These are phyloP conservation scores for Xylaria sp. DNA, from an alignment of 2,329 filamentous ascomycete species.

Conservation along the genomic window DNA sequence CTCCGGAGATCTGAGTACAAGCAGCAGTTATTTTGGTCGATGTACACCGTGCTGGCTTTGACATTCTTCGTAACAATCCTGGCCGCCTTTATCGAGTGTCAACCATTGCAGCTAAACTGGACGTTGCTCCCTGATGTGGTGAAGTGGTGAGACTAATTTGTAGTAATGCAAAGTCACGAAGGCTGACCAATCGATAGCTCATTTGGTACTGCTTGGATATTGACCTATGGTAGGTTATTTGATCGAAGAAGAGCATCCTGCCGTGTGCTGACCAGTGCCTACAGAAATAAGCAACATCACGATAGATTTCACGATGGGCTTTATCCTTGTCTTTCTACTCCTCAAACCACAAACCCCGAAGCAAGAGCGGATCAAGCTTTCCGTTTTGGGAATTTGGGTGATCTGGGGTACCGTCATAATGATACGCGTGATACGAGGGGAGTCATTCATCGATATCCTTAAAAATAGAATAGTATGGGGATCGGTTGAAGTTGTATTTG, in stretches of 20 bases:
- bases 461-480: conserved; percentile 32
- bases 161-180: not conserved
- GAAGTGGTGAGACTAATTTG: conserved; percentile 10
- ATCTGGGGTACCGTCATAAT: conserved; percentile 33
- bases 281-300: conserved; percentile 36
- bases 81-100: conserved; percentile 38
- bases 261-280: conserved; percentile 10
- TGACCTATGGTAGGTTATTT: conserved; percentile 32
- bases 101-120: conserved; percentile 32
- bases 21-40: conserved; percentile 6
- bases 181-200: conserved; percentile 21
- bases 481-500: conserved; percentile 34
- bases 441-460: conserved; percentile 8
- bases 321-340: conserved; percentile 31
- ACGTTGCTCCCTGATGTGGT: conserved; percentile 9
- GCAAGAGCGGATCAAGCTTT: conserved; percentile 17
- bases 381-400: conserved; percentile 21
- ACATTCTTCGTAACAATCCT: conserved; percentile 33
- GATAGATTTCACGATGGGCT: conserved; percentile 31
- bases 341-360: conserved; percentile 9
- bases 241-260: not conserved
- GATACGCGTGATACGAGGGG: conserved; percentile 31
- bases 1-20: conserved; percentile 9
- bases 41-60: conserved; percentile 24
- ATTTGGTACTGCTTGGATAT: conserved; percentile 27